A percentile compares a stretch with the other conserved stretches of the same genome.
phyloP scores from a whole-genome alignment of 192 early-diverging fungal genomes.

The Podila horticola region DNA sequence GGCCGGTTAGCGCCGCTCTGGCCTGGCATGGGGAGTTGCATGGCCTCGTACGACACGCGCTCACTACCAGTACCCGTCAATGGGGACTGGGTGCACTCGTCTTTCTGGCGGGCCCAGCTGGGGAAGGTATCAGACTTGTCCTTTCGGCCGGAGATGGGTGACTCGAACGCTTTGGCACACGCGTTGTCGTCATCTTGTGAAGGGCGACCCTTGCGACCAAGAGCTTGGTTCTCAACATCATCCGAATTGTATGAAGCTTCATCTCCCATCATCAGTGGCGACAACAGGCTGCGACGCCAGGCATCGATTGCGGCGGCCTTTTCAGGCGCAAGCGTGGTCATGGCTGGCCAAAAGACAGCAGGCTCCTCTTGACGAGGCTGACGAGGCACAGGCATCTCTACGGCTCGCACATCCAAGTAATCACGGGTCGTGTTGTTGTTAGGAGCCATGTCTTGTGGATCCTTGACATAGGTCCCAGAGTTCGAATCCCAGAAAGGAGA shows the following conservation, averaged over 20 bases:
- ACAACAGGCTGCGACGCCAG: slow-evolving; percentile 29
- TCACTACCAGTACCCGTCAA: neutral
- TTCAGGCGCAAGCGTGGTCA: slow-evolving; percentile 19
- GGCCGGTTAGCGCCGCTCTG: neutral
- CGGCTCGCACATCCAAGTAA: too few relatives aligned
- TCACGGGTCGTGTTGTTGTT: too few relatives aligned
- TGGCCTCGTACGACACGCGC: neutral
- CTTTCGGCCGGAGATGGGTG: neutral
- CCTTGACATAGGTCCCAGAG: too few relatives aligned
- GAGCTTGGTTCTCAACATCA: neutral
- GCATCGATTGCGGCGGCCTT: slow-evolving; percentile 39
- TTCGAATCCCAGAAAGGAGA: too few relatives aligned
- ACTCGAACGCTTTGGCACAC: neutral
- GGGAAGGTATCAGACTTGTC: neutral
- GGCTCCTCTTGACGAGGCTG: too few relatives aligned
- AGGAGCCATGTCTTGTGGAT: too few relatives aligned
- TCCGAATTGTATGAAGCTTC: slow-evolving; percentile 2
- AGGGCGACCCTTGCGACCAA: neutral
- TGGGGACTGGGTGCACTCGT: neutral
- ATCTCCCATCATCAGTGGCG: slow-evolving; percentile 9
- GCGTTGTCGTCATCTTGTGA: neutral
- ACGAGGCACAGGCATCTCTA: too few relatives aligned
- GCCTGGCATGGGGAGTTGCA: neutral
- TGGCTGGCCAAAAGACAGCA: slow-evolving; percentile 12
- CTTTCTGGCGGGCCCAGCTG: neutral